Conservation (phyloP, 495 filamentous ascomycete species). For the Neurospora sp. region DNA sequence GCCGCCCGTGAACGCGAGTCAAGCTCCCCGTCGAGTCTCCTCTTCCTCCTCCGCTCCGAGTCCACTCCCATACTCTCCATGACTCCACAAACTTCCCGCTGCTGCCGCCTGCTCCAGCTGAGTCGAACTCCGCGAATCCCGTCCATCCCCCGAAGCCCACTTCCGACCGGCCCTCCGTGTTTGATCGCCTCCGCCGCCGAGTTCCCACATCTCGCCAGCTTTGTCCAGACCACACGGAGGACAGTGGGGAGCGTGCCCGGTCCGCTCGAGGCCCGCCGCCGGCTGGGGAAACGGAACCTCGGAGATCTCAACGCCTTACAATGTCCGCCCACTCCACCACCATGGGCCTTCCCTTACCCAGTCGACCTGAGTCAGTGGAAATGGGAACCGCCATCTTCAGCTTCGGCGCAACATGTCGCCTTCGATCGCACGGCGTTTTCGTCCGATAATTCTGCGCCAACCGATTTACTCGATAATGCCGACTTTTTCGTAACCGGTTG, state of each 20-base stretch:
- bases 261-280: slow-evolving; percentile 42
- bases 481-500: neutral
- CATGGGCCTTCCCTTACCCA: slow-evolving; percentile 30
- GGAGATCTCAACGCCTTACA: slow-evolving; percentile 30
- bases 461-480: neutral
- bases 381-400: slow-evolving; percentile 36
- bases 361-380: slow-evolving; percentile 36
- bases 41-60: neutral
- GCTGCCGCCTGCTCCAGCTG: slow-evolving; percentile 30
- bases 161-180: neutral
- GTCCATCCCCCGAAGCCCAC: neutral
- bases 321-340: slow-evolving; percentile 23
- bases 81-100: slow-evolving; percentile 29
- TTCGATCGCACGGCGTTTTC: neutral
- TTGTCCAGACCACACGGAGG: slow-evolving; percentile 10
- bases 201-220: neutral
- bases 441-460: neutral
- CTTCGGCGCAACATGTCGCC: neutral
- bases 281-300: slow-evolving; percentile 43
- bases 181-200: neutral
- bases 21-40: neutral
- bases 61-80: slow-evolving; percentile 14
- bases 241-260: slow-evolving; percentile 28
- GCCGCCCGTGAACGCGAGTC: neutral
- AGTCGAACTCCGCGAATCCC: neutral